Evolutionary conservation across 1,284 basidiomycete genomes (phyloP), one percentile per base, ranked within the genome.

Genomic region (Macrocybe sp.): DNA sequence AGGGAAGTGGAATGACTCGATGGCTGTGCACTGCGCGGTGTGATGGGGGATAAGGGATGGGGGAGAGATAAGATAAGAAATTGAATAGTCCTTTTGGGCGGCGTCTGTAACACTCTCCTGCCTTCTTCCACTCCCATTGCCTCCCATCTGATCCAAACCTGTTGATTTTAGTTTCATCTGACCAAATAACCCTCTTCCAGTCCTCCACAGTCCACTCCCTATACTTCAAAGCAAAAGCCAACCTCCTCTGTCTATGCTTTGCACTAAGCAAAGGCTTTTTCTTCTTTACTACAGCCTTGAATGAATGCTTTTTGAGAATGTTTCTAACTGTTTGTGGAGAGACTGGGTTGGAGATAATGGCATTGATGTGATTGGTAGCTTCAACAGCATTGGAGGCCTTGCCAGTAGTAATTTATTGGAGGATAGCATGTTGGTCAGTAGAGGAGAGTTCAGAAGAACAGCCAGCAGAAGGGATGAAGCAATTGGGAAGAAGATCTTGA

Each of bases 111-210:
- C 14, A 14, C 44, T 56, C 51, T 41, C 50, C 60, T 45, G 28
- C 41, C 52, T 51, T 55, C 45, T 51, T 59, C 55, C 55, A 62
- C 34, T 49, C 53, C 53, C 51, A 66, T 33, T 53, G 48, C 53
- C 53, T 54, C 32, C 64, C 64, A 67, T 68, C 66, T 54, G 64
- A 68, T 48, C 59, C 60, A 43, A 65, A 50, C 6, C 46, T 12
- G 47, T 65, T 64, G 50, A 64, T 56, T 52, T 64, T 66, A 14
- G 59, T 56, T 54, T 67, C 59, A 62, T 68, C 62, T 48, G 59
- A 63, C 46, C 47, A 66, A 12, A 61, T 50, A 10, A 64, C 61
- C 44, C 41, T 48, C 38, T 57, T 57, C 60, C 63, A 67, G 48
- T 65, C 56, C 40, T 61, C 53, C 35, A 61, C 43, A 41, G 53